phyloP scores from a whole-genome alignment of 2,329 filamentous ascomycete genomes.

The Fusarium heterosporum region DNA sequence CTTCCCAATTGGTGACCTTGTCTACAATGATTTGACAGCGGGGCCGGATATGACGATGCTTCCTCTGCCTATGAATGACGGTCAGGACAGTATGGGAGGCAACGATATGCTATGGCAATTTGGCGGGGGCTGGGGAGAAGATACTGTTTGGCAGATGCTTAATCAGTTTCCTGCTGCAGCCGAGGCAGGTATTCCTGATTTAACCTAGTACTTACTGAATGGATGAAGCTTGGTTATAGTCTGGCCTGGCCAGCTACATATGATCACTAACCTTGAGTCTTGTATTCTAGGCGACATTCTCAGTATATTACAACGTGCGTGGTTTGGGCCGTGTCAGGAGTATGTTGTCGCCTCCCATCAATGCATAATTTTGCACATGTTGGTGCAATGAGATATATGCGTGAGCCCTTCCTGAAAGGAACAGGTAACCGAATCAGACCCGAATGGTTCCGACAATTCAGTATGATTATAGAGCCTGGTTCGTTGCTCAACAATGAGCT shows the following conservation, averaged over 20 bases:
- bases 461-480: neutral
- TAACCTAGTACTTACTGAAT: neutral
- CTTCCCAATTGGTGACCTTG: constrained; percentile 67
- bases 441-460: neutral
- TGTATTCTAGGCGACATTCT: no score
- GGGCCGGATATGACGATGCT: constrained; percentile 49
- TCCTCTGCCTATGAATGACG: constrained; percentile 27
- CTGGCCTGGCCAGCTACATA: no score
- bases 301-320: no score
- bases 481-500: neutral
- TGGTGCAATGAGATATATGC: no score
- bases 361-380: no score
- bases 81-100: constrained; percentile 16
- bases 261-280: no score
- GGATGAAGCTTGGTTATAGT: neutral
- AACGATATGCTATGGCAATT: constrained; percentile 59
- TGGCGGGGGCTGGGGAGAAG: constrained; percentile 65
- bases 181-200: constrained; percentile 21
- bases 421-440: neutral
- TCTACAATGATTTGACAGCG: constrained; percentile 67
- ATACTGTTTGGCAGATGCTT: constrained; percentile 68
- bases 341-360: no score
- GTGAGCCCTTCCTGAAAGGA: no score
- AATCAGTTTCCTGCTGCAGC: constrained; percentile 59
- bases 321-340: no score